phyloP scores from a whole-genome alignment of 2,329 filamentous ascomycete species.

The Juglanconis oblonga region DNA sequence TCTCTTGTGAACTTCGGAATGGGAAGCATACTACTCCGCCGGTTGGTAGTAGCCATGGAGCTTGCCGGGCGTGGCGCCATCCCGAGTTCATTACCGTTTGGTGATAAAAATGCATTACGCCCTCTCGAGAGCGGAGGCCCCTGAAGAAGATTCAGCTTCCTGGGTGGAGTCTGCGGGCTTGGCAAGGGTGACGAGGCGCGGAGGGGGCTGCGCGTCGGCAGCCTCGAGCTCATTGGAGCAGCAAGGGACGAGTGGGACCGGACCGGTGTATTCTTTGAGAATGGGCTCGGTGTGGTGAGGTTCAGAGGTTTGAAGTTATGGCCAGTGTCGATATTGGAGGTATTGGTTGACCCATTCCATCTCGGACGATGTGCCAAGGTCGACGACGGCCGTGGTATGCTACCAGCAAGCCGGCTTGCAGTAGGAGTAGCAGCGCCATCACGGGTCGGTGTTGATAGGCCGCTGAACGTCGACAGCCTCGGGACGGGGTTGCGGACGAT shows the following conservation, averaged over 20 bases:
- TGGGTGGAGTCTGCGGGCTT: slow-evolving; percentile 42
- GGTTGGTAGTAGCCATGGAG: slow-evolving; percentile 47
- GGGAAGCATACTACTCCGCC: slow-evolving; percentile 55
- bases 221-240: slow-evolving; percentile 33
- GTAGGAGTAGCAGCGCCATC: slow-evolving; percentile 51
- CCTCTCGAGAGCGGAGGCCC: slow-evolving; percentile 42
- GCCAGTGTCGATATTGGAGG: slow-evolving; percentile 60
- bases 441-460: slow-evolving; percentile 31
- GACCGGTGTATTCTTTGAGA: slow-evolving; percentile 39
- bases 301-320: slow-evolving; percentile 65
- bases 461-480: slow-evolving; percentile 44
- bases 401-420: slow-evolving; percentile 30
- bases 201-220: slow-evolving; percentile 50
- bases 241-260: slow-evolving; percentile 41
- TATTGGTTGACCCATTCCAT: slow-evolving; percentile 70
- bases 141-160: slow-evolving; percentile 48
- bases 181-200: slow-evolving; percentile 49
- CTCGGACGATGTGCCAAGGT: slow-evolving; percentile 59
- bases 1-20: slow-evolving; percentile 33
- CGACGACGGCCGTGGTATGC: slow-evolving; percentile 42
- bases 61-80: slow-evolving; percentile 48
- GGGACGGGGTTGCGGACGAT: slow-evolving; percentile 40
- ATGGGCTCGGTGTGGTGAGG: slow-evolving; percentile 58
- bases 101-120: slow-evolving; percentile 40
- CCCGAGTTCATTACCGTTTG: slow-evolving; percentile 31